These are phyloP conservation scores for Albatrellus sp. DNA, from an alignment of 1,284 basidiomycete species.

Conservation along the genomic window DNA sequence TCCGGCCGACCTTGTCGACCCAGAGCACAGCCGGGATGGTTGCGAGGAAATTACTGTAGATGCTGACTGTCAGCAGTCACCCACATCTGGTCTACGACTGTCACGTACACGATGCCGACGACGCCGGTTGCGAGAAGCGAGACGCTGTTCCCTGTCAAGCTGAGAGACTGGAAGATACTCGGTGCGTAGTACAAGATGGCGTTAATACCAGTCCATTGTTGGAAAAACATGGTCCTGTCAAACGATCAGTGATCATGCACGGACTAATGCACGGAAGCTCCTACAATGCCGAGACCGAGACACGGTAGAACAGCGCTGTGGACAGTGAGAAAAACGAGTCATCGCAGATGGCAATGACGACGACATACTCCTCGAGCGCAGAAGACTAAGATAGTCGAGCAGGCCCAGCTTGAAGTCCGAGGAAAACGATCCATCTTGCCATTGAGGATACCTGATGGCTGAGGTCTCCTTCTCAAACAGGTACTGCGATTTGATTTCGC, in stretches of 20 bases:
- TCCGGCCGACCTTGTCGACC: constrained; percentile 60
- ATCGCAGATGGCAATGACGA: neutral
- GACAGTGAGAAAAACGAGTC: constrained; percentile 6
- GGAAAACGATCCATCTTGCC: constrained; percentile 44
- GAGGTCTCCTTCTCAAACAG: constrained; percentile 59
- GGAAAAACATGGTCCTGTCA: constrained; percentile 59
- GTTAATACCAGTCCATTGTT: constrained; percentile 57
- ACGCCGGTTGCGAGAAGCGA: constrained; percentile 70
- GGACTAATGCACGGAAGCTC: constrained; percentile 11
- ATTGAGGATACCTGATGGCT: constrained; percentile 43
- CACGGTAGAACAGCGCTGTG: constrained; percentile 43
- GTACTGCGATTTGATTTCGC: constrained; percentile 70
- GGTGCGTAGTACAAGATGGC: constrained; percentile 60
- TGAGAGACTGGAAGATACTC: constrained; percentile 46
- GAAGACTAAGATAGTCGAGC: constrained; percentile 41
- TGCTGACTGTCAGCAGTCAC: too few relatives aligned
- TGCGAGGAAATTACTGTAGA: constrained; percentile 55
- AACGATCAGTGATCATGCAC: constrained; percentile 1
- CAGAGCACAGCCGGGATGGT: constrained; percentile 65
- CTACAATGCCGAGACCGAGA: constrained; percentile 44
- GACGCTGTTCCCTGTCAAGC: constrained; percentile 45
- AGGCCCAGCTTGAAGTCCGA: constrained; percentile 54
- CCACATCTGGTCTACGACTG: too few relatives aligned
- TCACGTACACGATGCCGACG: constrained; percentile 62
- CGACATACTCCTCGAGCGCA: constrained; percentile 35